Base-by-base conservation (phyloP, 2,329 filamentous ascomycete genomes). In the Aspergillus sergii region DNA sequence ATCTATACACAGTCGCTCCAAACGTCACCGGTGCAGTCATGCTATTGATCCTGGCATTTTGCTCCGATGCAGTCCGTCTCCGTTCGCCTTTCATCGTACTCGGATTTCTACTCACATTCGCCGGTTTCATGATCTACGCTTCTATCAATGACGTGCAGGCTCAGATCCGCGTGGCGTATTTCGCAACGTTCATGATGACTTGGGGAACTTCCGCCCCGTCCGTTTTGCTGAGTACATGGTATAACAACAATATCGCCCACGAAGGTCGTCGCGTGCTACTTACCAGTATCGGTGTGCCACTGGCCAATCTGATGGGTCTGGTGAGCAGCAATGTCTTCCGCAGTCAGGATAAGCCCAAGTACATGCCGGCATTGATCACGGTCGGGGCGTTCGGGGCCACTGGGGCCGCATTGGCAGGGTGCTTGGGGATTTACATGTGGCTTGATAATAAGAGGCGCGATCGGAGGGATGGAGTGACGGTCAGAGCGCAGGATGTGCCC, bases 201-300 rank as follows among this genome's bases (percentile, higher is more conserved):
- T 93, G 90, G 88, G 91, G 91, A 19, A 92, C 90, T 0, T 89
- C 88, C 1, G 90, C 91, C 0, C 91, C 91, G 0, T 91, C 87
- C 0, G 90, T 93, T 10, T 81, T 94, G 14, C 81, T 78, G 10
- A 80, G 88, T 68, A 82, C 87, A 61, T 90, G 88, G 89, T 93
- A 93, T 79, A 94, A 92, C 79, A 94, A 94, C 81, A 94, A 94
- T 73, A 86, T 93, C 61, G 90, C 91, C 1, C 86, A 94, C 70
- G 91, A 94, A 76, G 89, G 89, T 62, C 86, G 88, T 43, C 88
- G 91, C 54, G 83, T 92, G 7, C 83, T 89, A 0, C 80, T 93
- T 16, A 93, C 91, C 0, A 89, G 87, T 32, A 84, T 93, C 21
- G 89, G 88, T 28, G 90, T 94, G 0, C 91, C 91, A 0, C 75